These are phyloP conservation scores for Ambrosiella xylebori DNA, from an alignment of 2,329 filamentous ascomycete species.

Conservation along the genomic window DNA sequence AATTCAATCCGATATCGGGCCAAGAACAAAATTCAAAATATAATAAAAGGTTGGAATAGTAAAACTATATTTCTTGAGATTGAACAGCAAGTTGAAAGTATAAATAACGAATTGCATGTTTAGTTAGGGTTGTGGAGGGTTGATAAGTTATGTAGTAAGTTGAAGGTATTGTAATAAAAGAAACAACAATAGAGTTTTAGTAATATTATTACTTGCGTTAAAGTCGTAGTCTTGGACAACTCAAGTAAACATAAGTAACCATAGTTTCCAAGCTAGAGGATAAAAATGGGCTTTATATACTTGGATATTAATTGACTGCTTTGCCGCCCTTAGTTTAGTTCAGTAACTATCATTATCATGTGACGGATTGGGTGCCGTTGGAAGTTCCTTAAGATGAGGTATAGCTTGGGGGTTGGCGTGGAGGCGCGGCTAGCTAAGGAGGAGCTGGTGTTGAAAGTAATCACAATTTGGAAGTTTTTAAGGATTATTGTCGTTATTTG, in stretches of 20 bases:
- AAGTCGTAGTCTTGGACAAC: no score
- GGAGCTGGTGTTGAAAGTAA: no score
- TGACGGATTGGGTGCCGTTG: neutral
- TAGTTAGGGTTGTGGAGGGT: neutral
- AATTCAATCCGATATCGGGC: neutral
- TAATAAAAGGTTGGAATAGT: neutral
- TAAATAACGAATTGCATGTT: slow-evolving; percentile 26
- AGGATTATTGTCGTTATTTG: neutral
- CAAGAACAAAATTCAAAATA: neutral
- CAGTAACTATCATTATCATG: neutral
- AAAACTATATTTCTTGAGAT: neutral
- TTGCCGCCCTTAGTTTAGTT: neutral
- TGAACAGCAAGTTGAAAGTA: neutral
- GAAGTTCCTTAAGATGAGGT: neutral
- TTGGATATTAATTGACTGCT: neutral
- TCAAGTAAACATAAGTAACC: no score
- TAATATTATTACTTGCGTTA: no score
- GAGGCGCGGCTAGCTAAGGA: neutral
- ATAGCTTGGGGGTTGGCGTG: neutral
- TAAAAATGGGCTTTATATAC: neutral
- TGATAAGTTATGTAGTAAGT: neutral
- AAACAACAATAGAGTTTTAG: neutral
- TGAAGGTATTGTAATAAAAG: neutral
- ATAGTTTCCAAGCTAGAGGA: no score
- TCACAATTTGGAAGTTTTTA: no score